These are phyloP conservation scores for Exophiala aquamarina DNA, from an alignment of 2,329 filamentous ascomycete genomes.

Conservation along the genomic window DNA sequence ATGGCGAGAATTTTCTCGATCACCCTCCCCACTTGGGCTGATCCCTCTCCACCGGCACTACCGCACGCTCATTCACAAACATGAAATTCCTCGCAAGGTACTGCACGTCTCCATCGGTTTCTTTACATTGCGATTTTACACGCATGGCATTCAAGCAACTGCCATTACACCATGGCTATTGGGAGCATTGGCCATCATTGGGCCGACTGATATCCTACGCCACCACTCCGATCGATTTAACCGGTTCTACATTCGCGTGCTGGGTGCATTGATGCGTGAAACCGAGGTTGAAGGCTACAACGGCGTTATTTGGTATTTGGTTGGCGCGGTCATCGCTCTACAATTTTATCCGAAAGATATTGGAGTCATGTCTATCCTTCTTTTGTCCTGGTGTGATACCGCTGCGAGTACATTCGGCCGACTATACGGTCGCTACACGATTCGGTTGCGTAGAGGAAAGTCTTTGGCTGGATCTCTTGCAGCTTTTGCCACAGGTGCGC, in stretches of 20 bases:
- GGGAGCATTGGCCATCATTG: conserved; percentile 77
- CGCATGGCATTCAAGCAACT: conserved; percentile 71
- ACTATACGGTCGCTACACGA: conserved; percentile 85
- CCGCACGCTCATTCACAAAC: conserved; percentile 87
- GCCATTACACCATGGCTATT: conserved; percentile 84
- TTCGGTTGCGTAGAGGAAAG: conserved; percentile 80
- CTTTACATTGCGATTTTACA: conserved; percentile 83
- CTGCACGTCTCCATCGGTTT: conserved; percentile 97
- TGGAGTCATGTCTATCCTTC: conserved; percentile 80
- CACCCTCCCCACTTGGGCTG: conserved; percentile 86
- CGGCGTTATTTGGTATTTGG: conserved; percentile 93
- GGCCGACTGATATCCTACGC: conserved; percentile 75
- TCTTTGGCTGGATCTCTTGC: conserved; percentile 86
- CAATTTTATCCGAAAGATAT: conserved; percentile 91
- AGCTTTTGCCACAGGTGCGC: conserved; percentile 78
- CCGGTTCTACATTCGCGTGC: conserved; percentile 75
- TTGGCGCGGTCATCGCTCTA: conserved; percentile 84
- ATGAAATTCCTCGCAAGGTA: conserved; percentile 91
- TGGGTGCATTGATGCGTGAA: conserved; percentile 95
- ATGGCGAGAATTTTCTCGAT: conserved; percentile 86
- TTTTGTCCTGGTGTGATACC: conserved; percentile 97
- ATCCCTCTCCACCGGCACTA: conserved; percentile 95
- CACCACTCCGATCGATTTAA: conserved; percentile 82
- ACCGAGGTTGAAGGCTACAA: conserved; percentile 94
- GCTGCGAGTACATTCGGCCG: conserved; percentile 93